phyloP scores from a whole-genome alignment of 1,284 basidiomycete genomes.

The Rugosomyces carneus region DNA sequence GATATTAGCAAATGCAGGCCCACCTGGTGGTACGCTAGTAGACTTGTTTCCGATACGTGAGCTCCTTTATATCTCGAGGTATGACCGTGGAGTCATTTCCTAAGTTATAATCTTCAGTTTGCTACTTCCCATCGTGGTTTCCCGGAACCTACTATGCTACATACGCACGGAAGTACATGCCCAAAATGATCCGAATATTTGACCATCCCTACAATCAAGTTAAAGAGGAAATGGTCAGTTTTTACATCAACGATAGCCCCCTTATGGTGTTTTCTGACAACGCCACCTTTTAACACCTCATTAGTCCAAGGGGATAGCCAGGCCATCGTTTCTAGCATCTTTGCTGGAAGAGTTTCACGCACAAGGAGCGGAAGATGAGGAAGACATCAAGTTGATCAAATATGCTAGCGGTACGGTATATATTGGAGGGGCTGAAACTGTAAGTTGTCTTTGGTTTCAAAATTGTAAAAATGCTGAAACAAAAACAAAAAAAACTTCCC shows the following conservation, averaged over 20 bases:
- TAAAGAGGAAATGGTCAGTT: constrained; percentile 15
- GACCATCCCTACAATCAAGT: constrained; percentile 15
- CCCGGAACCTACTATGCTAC: constrained; percentile 17
- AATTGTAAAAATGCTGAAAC: too few species aligned
- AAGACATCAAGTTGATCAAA: not conserved
- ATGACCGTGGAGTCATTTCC: too few species aligned
- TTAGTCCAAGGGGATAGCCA: too few species aligned
- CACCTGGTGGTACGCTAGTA: constrained; percentile 20
- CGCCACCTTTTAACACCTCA: too few species aligned
- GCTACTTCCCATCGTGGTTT: constrained; percentile 21
- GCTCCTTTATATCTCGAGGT: too few species aligned
- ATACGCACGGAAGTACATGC: not conserved
- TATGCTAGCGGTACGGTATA: not conserved
- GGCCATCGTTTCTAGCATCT: not conserved
- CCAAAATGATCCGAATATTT: constrained; percentile 9
- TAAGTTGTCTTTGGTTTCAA: not conserved
- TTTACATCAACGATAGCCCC: not conserved
- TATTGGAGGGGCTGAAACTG: not conserved
- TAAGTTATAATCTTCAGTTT: constrained; percentile 11
- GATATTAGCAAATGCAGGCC: constrained; percentile 16
- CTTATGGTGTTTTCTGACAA: too few species aligned
- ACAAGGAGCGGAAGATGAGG: not conserved
- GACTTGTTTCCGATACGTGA: constrained; percentile 22
- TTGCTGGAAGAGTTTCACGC: not conserved
- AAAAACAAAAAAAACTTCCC: too few species aligned